Conservation (phyloP, 2,329 filamentous ascomycete genomes). For the Cladosporium sp. region DNA sequence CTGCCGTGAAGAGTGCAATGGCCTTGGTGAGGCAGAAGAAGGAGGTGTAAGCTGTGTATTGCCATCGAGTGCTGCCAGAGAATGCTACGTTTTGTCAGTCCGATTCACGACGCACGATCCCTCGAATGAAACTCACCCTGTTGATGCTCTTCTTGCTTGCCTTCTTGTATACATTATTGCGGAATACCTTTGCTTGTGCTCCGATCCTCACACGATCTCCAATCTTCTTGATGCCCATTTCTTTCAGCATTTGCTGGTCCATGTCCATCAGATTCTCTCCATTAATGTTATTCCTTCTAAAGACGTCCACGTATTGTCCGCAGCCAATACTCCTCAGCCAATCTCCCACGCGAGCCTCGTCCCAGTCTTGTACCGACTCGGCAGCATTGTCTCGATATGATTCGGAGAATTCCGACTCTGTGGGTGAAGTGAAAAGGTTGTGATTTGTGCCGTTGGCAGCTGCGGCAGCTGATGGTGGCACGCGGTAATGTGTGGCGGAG, state of each 20-base stretch:
- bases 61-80: conserved; percentile 73
- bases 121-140: conserved; percentile 58
- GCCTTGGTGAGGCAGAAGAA: conserved; percentile 62
- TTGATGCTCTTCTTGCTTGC: conserved; percentile 64
- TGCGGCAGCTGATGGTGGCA: conserved; percentile 16
- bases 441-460: conserved; percentile 36
- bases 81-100: conserved; percentile 58
- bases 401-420: conserved; percentile 89
- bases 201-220: conserved; percentile 86
- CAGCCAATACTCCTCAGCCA: conserved; percentile 91
- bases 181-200: conserved; percentile 47
- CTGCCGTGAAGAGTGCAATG: conserved; percentile 50
- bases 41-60: conserved; percentile 54
- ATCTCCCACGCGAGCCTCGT: conserved; percentile 85
- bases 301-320: conserved; percentile 86
- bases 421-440: conserved; percentile 69
- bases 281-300: conserved; percentile 90
- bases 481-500: conserved; percentile 22
- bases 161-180: conserved; percentile 46
- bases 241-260: conserved; percentile 92
- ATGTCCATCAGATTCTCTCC: conserved; percentile 95
- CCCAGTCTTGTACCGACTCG: conserved; percentile 59
- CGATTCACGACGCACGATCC: conserved; percentile 1
- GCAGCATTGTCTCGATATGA: conserved; percentile 49
- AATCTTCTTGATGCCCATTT: conserved; percentile 98